Percentiles rank a stretch among this genome's conserved stretches.
These are phyloP conservation scores for Shiraia bambusicola DNA, from an alignment of 2,329 filamentous ascomycete genomes.

Conservation along the genomic window DNA sequence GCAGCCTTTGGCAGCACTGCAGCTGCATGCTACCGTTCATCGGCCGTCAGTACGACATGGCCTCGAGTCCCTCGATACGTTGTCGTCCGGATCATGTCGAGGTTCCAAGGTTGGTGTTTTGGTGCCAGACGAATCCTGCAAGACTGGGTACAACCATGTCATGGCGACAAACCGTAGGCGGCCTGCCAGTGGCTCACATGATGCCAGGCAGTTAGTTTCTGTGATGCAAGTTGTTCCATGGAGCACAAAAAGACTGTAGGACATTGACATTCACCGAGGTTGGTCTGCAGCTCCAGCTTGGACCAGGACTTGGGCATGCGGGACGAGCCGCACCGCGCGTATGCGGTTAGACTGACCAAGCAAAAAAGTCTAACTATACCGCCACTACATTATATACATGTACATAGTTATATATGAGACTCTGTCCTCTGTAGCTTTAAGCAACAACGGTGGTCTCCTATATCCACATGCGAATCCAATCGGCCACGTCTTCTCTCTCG, in stretches of 20 bases:
- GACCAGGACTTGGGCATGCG: slow-evolving; percentile 1
- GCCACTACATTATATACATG: too few species aligned
- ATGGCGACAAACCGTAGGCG: neutral
- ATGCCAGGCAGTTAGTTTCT: neutral
- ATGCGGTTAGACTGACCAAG: slow-evolving; percentile 1
- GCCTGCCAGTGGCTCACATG: neutral
- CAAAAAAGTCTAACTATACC: too few species aligned
- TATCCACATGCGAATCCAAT: too few species aligned
- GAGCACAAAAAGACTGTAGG: too few species aligned
- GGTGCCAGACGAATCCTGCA: neutral
- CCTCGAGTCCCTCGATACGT: neutral
- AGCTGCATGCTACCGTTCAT: neutral
- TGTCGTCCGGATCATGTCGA: neutral
- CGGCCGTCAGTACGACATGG: neutral
- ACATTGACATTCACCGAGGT: too few species aligned
- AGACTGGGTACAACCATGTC: neutral
- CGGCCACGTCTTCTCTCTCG: too few species aligned
- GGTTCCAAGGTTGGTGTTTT: neutral
- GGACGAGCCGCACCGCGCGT: slow-evolving; percentile 1
- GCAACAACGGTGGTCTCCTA: too few species aligned
- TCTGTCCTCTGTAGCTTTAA: too few species aligned
- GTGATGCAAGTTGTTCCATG: too few species aligned
- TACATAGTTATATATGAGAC: too few species aligned
- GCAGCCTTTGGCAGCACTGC: slow-evolving; percentile 1
- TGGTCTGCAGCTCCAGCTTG: neutral